A percentile compares a stretch with the other conserved stretches of the same genome.
These are phyloP conservation scores for Blastocystis sp. DNA, from an alignment of 352 stramenopile species.

Conservation along the genomic window DNA sequence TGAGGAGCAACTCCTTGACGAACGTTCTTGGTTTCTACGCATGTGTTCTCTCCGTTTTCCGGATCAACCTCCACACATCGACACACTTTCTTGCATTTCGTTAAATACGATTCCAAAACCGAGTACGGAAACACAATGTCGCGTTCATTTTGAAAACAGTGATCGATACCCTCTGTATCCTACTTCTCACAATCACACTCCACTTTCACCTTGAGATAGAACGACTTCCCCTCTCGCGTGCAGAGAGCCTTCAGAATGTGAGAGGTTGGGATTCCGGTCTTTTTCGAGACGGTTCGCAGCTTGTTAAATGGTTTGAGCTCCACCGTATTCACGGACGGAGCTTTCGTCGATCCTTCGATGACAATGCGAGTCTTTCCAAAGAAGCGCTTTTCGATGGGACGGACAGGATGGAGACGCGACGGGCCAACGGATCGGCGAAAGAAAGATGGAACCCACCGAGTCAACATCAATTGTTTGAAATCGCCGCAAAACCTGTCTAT, in stretches of 20 bases:
- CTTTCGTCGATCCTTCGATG: not conserved
- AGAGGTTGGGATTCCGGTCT: not conserved
- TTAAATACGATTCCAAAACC: not conserved
- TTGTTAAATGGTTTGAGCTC: slow-evolving; percentile 10
- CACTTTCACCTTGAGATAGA: not conserved
- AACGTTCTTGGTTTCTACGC: not conserved
- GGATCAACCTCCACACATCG: slow-evolving; percentile 33
- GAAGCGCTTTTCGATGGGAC: not conserved
- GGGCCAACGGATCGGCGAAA: too few species aligned
- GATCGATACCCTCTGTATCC: not conserved
- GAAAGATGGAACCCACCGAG: not conserved
- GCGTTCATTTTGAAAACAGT: slow-evolving; percentile 12
- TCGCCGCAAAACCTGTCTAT: not conserved
- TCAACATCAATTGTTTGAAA: not conserved
- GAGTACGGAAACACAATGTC: slow-evolving; percentile 31
- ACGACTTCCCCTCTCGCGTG: not conserved
- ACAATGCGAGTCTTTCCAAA: not conserved
- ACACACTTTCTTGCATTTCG: not conserved
- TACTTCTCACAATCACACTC: not conserved
- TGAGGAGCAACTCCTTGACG: not conserved
- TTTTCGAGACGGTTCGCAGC: not conserved
- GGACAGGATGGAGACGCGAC: not conserved
- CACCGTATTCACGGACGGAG: not conserved
- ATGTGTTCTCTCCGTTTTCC: not conserved
- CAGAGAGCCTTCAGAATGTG: slow-evolving; percentile 41